Base-by-base conservation (phyloP, 257 asterid species). In the Fraxinus anomala region DNA sequence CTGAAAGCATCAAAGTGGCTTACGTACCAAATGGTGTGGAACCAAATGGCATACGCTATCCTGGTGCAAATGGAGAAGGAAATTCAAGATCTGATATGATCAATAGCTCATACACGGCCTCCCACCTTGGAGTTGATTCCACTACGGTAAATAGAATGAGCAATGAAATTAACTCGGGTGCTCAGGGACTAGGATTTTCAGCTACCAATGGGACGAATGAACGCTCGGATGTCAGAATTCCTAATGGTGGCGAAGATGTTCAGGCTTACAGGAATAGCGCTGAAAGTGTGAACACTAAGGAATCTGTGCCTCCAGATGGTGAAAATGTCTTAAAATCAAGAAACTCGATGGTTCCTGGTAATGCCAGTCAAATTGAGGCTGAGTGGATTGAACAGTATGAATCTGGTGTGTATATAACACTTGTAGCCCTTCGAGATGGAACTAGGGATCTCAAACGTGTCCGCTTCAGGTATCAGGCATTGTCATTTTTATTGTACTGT, bases 361-460 rank as follows among this genome's bases (percentile, higher is more conserved):
- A 75, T 83, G 87, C 85, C 49, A 83, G 85, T 86, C 93, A 90
- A 69, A 85, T 93, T 49, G 99, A 91, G 77, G 93, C 94, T 5
- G 99, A 92, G 85, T 93, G 98, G 96, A 95, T 90, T 61, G 98
- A 95, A 73, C 97, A 93, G 77, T 93, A 91, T 39, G 99, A 93
- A 80, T 92, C 92, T 7, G 99, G 99, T 54, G 99, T 95, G 68
- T 93, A 92, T 80, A 89, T 95, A 72, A 95, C 99, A 4, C 97
- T 95, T 2, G 93, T 87, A 70, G 92, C 97, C 76, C 97, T 91
- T 69, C 87, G 86, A n/a, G 97, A 95, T 85, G 99, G 98, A 74
- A 90, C 93, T 19, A 89, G 96, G 87, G 98, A 93, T 85, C 98
- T 93, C 78, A 95, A 93, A 85, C 97, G 99, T 0, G 97, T 95